A percentile compares a stretch with the other conserved stretches of the same genome.
These are phyloP conservation scores for Chlorella vulgaris DNA, from an alignment of 139 green algal species.

Conservation along the genomic window DNA sequence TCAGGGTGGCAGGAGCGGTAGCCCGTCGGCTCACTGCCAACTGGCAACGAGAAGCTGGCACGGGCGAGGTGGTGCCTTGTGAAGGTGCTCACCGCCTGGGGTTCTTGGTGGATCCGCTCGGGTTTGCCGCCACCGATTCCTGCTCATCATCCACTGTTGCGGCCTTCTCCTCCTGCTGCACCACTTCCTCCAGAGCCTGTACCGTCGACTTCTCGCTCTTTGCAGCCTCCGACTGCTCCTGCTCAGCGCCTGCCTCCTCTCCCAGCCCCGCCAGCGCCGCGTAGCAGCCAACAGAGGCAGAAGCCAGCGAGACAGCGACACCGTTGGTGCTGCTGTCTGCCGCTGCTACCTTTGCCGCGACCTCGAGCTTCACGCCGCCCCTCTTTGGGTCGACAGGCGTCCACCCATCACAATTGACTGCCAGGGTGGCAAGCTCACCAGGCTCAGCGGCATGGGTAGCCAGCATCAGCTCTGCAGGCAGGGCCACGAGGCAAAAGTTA, in stretches of 20 bases:
- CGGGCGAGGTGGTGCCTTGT: too few relatives aligned
- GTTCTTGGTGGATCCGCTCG: too few relatives aligned
- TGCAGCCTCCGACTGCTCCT: background rate
- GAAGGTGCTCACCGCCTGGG: background rate
- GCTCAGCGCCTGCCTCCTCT: background rate
- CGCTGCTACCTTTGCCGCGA: background rate
- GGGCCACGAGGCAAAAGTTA: too few relatives aligned
- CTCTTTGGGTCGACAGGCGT: background rate
- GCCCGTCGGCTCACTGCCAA: too few relatives aligned
- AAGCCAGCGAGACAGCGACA: background rate
- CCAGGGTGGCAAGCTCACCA: background rate
- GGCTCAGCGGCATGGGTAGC: too few relatives aligned
- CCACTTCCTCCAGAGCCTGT: too few relatives aligned
- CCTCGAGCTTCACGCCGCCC: background rate
- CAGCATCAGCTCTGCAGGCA: conserved; percentile 15
- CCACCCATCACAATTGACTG: too few relatives aligned
- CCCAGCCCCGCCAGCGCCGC: background rate
- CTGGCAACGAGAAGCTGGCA: too few relatives aligned
- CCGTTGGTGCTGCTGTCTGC: background rate
- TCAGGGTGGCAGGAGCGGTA: too few relatives aligned
- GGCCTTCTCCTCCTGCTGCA: background rate
- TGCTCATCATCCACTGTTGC: background rate
- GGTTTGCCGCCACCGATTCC: background rate
- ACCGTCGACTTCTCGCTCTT: too few relatives aligned
- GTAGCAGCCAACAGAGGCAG: background rate